A percentile compares a stretch with the other conserved stretches of the same genome.
These are phyloP conservation scores for Fusarium sterilihyphosum DNA, from an alignment of 2,329 filamentous ascomycete species.

Conservation along the genomic window DNA sequence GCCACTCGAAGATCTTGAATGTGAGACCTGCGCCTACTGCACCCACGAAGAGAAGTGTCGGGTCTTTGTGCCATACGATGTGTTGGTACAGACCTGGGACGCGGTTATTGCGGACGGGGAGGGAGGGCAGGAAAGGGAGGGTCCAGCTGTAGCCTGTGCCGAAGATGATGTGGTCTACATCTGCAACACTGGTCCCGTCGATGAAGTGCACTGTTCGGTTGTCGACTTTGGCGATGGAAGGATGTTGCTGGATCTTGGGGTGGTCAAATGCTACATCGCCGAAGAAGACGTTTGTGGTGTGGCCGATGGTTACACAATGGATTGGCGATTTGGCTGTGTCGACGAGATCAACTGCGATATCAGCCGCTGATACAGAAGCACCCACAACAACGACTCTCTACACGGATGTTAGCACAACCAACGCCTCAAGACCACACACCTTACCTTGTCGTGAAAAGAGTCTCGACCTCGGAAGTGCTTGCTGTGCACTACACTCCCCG, in stretches of 20 bases:
- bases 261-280: constrained; percentile 69
- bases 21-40: constrained; percentile 68
- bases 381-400: constrained; percentile 70
- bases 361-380: constrained; percentile 71
- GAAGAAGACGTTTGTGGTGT: constrained; percentile 63
- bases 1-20: constrained; percentile 76
- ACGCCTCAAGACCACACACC: not conserved
- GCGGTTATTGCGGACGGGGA: constrained; percentile 64
- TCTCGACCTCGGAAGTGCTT: constrained; percentile 63
- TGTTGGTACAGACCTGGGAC: constrained; percentile 67
- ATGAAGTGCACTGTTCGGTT: constrained; percentile 63
- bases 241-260: constrained; percentile 58
- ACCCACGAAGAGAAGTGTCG: constrained; percentile 66
- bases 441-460: constrained; percentile 57
- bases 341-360: constrained; percentile 66
- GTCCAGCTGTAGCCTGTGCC: constrained; percentile 75
- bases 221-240: constrained; percentile 59
- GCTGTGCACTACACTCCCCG: constrained; percentile 64
- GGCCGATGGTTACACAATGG: constrained; percentile 61
- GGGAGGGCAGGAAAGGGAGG: constrained; percentile 66
- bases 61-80: constrained; percentile 64
- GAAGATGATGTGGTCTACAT: constrained; percentile 72
- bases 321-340: constrained; percentile 58
- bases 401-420: not conserved
- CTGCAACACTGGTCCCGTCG: constrained; percentile 61